phyloP scores from a whole-genome alignment of 305 asterid genomes.

The Galium porrigens region DNA sequence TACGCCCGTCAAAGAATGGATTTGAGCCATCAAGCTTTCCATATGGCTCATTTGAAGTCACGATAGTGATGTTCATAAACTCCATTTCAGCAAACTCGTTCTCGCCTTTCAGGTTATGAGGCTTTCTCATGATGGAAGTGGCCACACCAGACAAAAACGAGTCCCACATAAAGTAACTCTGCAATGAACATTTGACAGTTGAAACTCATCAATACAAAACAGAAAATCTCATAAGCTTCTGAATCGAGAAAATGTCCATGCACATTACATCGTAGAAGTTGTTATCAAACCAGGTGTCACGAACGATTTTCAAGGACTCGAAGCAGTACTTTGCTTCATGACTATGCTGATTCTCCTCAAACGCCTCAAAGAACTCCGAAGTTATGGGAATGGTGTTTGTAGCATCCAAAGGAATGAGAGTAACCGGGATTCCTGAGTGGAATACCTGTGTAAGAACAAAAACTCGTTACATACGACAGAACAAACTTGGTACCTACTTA shows the following conservation, averaged over 20 bases:
- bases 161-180: slow-evolving; percentile 89
- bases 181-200: slow-evolving; percentile 20
- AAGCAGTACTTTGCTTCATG: slow-evolving; percentile 74
- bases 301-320: slow-evolving; percentile 57
- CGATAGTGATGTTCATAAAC: slow-evolving; percentile 58
- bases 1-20: slow-evolving; percentile 46
- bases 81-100: slow-evolving; percentile 79
- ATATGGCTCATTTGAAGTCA: slow-evolving; percentile 69
- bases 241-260: neutral
- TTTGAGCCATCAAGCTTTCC: slow-evolving; percentile 57
- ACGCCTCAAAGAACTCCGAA: slow-evolving; percentile 29
- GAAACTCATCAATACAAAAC: neutral
- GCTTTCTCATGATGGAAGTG: slow-evolving; percentile 56
- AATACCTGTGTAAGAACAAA: slow-evolving; percentile 34
- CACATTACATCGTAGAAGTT: slow-evolving; percentile 47
- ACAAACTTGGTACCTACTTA: neutral
- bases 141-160: slow-evolving; percentile 71
- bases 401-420: slow-evolving; percentile 85
- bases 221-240: neutral
- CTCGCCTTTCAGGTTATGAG: slow-evolving; percentile 33
- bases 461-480: neutral
- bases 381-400: slow-evolving; percentile 72
- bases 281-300: slow-evolving; percentile 59
- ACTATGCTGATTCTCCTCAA: slow-evolving; percentile 59
- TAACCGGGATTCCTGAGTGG: slow-evolving; percentile 68